A percentile compares a stretch with the other conserved stretches of the same genome.
Conservation (phyloP, 2,329 filamentous ascomycete species). For the Clarireedia homoeocarpa region DNA sequence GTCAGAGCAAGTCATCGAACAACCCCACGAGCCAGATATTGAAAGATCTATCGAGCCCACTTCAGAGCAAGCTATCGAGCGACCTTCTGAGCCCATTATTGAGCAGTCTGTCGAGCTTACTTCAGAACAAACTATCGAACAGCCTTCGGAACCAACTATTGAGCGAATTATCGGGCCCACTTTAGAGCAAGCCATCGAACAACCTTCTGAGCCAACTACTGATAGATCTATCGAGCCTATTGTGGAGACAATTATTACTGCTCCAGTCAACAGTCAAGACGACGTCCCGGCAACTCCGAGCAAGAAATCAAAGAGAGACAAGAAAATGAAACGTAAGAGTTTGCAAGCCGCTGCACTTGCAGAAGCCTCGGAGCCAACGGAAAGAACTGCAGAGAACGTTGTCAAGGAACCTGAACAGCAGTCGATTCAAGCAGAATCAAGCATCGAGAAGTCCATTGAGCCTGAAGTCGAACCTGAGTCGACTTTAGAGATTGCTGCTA, state of each 20-base stretch:
- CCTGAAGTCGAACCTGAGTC: too few relatives aligned
- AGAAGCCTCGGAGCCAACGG: background rate
- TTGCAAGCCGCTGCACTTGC: background rate
- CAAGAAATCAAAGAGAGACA: conserved; percentile 23
- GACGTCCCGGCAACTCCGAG: background rate
- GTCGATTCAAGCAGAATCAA: too few relatives aligned
- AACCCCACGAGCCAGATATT: background rate
- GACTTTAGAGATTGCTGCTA: too few relatives aligned
- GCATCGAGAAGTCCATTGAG: too few relatives aligned
- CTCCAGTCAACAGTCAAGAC: background rate
- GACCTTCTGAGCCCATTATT: background rate
- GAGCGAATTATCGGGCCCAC: too few relatives aligned
- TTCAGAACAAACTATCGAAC: too few relatives aligned
- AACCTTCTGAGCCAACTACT: background rate
- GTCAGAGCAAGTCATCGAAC: background rate
- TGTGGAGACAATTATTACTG: background rate
- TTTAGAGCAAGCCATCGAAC: too few relatives aligned
- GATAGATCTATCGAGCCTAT: background rate
- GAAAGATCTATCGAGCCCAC: background rate
- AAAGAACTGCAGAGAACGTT: background rate
- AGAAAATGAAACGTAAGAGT: conserved; percentile 12
- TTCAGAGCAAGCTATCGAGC: background rate
- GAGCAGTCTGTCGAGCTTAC: too few relatives aligned
- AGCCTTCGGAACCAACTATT: too few relatives aligned
- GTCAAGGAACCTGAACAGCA: background rate